Evolutionary conservation across 2,329 filamentous ascomycete species (phyloP), one percentile per base, ranked within the genome.

Genomic region (Hypocrella siamensis): DNA sequence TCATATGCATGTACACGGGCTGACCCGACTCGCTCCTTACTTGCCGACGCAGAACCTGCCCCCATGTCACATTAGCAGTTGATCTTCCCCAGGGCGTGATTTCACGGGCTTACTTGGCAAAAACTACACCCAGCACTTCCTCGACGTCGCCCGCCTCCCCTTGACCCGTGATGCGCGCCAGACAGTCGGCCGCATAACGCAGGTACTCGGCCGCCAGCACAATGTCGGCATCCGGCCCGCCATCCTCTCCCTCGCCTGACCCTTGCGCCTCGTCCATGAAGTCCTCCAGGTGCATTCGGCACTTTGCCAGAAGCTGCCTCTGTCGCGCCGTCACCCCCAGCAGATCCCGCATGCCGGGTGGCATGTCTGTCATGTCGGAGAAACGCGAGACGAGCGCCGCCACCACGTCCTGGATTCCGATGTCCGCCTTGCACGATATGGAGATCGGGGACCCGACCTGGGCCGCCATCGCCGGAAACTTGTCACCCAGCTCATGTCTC

Each of bases 101-200:
- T 16, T 26, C 26, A 17, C 25, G n/a, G 8, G 70, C 72, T 64
- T 60, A 93, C 82, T 93, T 96, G 54, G 96, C 88, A 58, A 98
- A 98, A 4, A 98, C 86, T 16, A 98, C 86, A 0, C 90, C 90
- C 28, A 98, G 58, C 6, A 98, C 83, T 49, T 96, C 90, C 51
- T 98, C 88, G 12, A 96, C 84, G 53, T 96, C 88, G 3, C 85
- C 82, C 26, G 70, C 71, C 44, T 85, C 82, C 1, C 85, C 86
- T 34, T 73, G 73, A 1, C 90, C 90, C 1, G 85, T 96, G 44
- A 96, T 93, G 35, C 75, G 73, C 2, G 84, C 79, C n/a, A 94
- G 63, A 39, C 74, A 77, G 32, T 77, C 71, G 1, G 83, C 85
- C 10, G 85, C 86, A 41, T 72, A 74, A 27, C 90, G 76, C 34